phyloP scores from a whole-genome alignment of 371 early-diverging fungal genomes.

The Haplosporangium sp. region DNA sequence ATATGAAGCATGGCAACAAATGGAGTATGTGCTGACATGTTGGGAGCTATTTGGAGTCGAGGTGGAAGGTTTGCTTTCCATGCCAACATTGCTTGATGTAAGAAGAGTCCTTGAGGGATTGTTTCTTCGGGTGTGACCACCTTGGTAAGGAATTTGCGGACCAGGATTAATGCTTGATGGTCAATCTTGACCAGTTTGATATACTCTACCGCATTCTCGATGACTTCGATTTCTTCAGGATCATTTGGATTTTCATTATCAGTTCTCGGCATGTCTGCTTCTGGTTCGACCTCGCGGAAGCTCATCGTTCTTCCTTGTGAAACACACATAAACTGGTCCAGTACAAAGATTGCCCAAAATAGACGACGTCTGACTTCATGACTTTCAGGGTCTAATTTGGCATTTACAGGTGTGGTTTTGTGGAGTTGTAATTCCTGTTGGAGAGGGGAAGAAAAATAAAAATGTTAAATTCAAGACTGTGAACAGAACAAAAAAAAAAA shows the following conservation, averaged over 20 bases:
- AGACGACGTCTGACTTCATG: conserved; percentile 49
- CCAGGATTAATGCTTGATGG: conserved; percentile 50
- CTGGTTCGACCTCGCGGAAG: conserved; percentile 53
- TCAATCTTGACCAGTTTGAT: conserved; percentile 57
- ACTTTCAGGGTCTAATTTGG: conserved; percentile 51
- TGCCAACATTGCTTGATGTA: conserved; percentile 48
- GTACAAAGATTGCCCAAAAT: conserved; percentile 53
- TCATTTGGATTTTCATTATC: conserved; percentile 53
- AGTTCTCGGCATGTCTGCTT: conserved; percentile 47
- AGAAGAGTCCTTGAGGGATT: conserved; percentile 47
- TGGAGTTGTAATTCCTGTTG: conserved; percentile 54
- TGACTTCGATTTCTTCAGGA: conserved; percentile 42
- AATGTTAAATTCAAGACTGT: too few species aligned
- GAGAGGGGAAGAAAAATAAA: background rate
- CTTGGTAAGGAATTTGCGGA: conserved; percentile 55
- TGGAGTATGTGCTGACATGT: conserved; percentile 48
- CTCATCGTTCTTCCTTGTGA: conserved; percentile 53
- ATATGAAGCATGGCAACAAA: conserved; percentile 62
- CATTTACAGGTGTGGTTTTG: conserved; percentile 54
- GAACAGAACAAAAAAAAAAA: background rate
- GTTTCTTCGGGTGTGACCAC: conserved; percentile 53
- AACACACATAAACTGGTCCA: conserved; percentile 52
- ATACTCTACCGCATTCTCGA: conserved; percentile 49
- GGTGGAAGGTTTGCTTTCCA: conserved; percentile 53
- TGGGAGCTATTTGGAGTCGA: conserved; percentile 46